A percentile compares a stretch with the other conserved stretches of the same genome.
phyloP scores from a whole-genome alignment of 352 stramenopile species.

The Pythium insidiosum region DNA sequence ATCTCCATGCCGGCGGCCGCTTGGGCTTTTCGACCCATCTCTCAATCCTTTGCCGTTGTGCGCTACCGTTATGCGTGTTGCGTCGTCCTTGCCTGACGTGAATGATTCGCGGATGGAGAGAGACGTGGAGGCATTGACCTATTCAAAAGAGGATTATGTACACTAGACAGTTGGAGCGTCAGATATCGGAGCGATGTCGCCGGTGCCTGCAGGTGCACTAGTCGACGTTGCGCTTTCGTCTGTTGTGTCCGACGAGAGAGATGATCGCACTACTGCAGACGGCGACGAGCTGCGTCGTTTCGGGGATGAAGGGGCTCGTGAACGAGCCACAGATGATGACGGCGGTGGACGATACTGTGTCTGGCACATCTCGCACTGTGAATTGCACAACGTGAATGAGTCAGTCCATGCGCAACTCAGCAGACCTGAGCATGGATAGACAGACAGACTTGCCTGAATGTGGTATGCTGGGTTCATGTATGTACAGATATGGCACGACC shows the following conservation, averaged over 20 bases:
- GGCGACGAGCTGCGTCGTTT: constrained; percentile 17
- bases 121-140: too few relatives aligned
- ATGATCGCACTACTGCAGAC: constrained; percentile 1
- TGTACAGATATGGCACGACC: constrained; percentile 55
- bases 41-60: too few relatives aligned
- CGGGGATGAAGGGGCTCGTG: constrained; percentile 1
- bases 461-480: constrained; percentile 49
- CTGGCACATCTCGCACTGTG: constrained; percentile 24
- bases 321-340: neutral
- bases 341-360: constrained; percentile 3
- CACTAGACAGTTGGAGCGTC: too few relatives aligned
- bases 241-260: constrained; percentile 1
- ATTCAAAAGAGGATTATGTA: too few relatives aligned
- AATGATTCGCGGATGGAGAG: too few relatives aligned
- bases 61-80: too few relatives aligned
- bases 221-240: constrained; percentile 8
- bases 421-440: neutral
- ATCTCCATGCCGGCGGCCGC: too few relatives aligned
- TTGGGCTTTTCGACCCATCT: too few relatives aligned
- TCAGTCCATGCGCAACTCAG: too few relatives aligned
- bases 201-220: constrained; percentile 2
- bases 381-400: neutral
- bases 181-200: too few relatives aligned
- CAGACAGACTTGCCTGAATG: constrained; percentile 38
- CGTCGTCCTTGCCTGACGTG: too few relatives aligned